Base-by-base conservation (phyloP, 2,329 filamentous ascomycete genomes). In the Pochonia chlamydosporia region DNA sequence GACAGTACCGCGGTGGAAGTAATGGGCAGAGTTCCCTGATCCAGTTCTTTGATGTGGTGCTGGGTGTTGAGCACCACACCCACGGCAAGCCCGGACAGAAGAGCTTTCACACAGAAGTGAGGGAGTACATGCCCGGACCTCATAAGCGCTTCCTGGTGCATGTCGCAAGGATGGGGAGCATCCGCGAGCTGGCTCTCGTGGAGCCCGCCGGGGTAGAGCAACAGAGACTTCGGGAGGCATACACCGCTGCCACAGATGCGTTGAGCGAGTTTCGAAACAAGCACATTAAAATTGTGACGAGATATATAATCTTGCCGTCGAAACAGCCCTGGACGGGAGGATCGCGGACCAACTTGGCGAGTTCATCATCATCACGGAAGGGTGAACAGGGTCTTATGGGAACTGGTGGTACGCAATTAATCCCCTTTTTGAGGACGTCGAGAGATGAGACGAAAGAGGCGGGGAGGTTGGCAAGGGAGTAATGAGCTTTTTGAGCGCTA, bases 1-100 rank as follows among this genome's bases (percentile, higher is more conserved):
- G 83, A 16, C 84, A 92, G 56, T 85, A 87, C 49, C 81, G 87
- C n/a, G 92, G 92, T 16, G 92, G 92, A 4, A 95, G 88, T 63
- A 96, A 96, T 59, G 92, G 91, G 0, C 92, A 97, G 65, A 92
- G 87, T 64, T 95, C 89, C 1, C 73, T 96, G 36, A 90, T 97
- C 49, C 90, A 96, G 59, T 93, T 96, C 70, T 89, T 96, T 64
- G 92, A 97, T 62, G 78, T 95, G 13, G 80, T 90, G 0, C 76
- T 97, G 0, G 89, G 89, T 2, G 77, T 97, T 13, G 84, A 95
- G 59, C 92, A 97, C 67, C 60, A 59, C 2, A 65, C 69, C 3
- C 66, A 66, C 41, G 71, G 70, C 1, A 65, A 64, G 49, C 54
- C 55, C 18, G 60, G 55, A 9, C 55, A 57, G 39, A 56, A 59